phyloP scores from a whole-genome alignment of 1,284 basidiomycete species.

The Puccinia polysora region DNA sequence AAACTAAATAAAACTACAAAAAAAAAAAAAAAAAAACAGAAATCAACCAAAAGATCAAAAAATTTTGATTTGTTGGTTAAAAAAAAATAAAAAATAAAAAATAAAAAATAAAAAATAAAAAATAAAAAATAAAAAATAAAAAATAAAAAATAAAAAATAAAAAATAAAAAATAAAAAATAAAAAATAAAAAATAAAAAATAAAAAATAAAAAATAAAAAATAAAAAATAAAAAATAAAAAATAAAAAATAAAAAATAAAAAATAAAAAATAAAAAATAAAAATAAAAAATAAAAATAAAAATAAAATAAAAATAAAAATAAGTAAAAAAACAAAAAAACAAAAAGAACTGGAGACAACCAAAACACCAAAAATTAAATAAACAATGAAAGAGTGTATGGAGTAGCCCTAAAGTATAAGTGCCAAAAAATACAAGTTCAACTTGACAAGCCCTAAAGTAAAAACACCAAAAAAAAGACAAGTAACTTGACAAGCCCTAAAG shows the following conservation, averaged over 20 bases:
- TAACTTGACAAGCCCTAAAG: too few species aligned
- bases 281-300: constrained; percentile 4
- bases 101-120: not conserved
- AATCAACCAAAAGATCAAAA: too few species aligned
- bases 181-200: not conserved
- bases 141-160: not conserved
- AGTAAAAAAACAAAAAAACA: not conserved
- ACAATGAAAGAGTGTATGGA: too few species aligned
- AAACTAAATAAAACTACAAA: too few species aligned
- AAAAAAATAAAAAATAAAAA: not conserved
- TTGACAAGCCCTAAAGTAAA: too few species aligned
- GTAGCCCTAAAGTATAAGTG: too few species aligned
- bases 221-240: not conserved
- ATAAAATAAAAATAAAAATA: not conserved
- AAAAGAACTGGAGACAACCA: not conserved
- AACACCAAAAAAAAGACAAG: too few species aligned
- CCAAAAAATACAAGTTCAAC: too few species aligned
- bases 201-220: not conserved
- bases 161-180: not conserved
- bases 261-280: not conserved
- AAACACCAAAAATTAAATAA: too few species aligned
- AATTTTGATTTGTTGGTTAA: too few species aligned
- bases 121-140: not conserved
- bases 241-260: not conserved
- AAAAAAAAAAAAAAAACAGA: too few species aligned